Conservation (phyloP, 1,284 basidiomycete species). For the Ustilago hordei region DNA sequence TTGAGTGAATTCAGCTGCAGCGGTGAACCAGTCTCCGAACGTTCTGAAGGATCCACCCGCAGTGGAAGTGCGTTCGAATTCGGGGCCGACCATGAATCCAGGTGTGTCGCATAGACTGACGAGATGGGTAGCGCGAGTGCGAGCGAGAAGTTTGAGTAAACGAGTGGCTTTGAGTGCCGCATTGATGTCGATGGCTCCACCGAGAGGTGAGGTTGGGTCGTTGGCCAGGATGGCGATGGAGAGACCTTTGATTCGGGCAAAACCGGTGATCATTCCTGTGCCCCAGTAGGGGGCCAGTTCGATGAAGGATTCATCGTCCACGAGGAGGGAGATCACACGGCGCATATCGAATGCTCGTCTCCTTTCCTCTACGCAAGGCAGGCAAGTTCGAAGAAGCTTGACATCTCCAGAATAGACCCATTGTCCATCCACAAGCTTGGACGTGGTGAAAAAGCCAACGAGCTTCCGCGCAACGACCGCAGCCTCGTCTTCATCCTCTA, state of each 20-base stretch:
- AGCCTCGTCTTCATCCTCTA: conserved; percentile 39
- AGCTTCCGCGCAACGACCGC: conserved; percentile 26
- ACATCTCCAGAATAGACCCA: conserved; percentile 33
- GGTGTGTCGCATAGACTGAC: conserved; percentile 55
- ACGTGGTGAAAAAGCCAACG: conserved; percentile 38
- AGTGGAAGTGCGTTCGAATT: conserved; percentile 30
- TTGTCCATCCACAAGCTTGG: conserved; percentile 11
- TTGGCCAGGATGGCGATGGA: conserved; percentile 51
- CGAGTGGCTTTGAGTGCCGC: conserved; percentile 52
- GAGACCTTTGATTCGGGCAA: conserved; percentile 36
- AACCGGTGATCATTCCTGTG: conserved; percentile 44
- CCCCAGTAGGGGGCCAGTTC: conserved; percentile 50
- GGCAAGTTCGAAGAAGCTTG: conserved; percentile 28
- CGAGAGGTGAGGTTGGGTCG: conserved; percentile 41
- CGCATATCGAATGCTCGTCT: conserved; percentile 54
- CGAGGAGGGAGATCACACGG: conserved; percentile 37
- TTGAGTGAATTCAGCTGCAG: conserved; percentile 28
- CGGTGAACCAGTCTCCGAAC: conserved; percentile 56
- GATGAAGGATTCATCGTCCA: conserved; percentile 48
- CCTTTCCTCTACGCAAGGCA: conserved; percentile 35
- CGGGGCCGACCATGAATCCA: conserved; percentile 57
- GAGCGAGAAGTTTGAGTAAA: conserved; percentile 40
- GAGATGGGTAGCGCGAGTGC: conserved; percentile 41
- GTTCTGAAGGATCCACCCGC: conserved; percentile 40
- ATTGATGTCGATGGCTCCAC: conserved; percentile 53